Evolutionary conservation across 257 asterid species (phyloP).

Genomic region (Nicotiana tabacum): DNA sequence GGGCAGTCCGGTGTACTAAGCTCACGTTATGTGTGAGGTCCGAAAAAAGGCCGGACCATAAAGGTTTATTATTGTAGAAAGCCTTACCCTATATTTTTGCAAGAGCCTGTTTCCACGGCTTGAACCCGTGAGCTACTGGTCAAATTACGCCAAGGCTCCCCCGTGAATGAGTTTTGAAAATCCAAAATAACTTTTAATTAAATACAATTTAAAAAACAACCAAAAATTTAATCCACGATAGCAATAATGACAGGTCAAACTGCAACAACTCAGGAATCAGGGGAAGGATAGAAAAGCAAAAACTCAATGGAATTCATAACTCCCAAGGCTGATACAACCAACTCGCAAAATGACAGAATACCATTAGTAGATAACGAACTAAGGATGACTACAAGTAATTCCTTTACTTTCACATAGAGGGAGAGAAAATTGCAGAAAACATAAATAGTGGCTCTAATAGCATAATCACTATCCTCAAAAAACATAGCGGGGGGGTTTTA

Average conservation of each 20-base stretch:
- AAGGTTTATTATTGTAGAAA: too few species aligned
- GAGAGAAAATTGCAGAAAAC: neutral
- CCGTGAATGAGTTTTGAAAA: neutral
- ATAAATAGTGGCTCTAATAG: neutral
- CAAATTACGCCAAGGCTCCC: too few species aligned
- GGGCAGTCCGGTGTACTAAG: too few species aligned
- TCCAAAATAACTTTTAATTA: too few species aligned
- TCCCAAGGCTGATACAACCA: too few species aligned
- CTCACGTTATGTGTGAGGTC: too few species aligned
- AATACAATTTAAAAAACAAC: neutral
- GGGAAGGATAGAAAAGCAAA: neutral
- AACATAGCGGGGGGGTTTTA: neutral
- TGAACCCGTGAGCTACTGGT: too few species aligned
- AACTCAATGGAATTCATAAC: neutral
- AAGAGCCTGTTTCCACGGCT: too few species aligned
- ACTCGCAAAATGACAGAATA: neutral
- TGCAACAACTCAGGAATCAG: too few species aligned
- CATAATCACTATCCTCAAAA: neutral
- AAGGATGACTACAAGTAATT: neutral
- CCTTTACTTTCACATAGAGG: neutral
- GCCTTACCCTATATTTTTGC: too few species aligned
- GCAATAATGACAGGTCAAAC: neutral
- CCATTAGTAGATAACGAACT: neutral
- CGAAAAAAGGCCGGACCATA: too few species aligned
- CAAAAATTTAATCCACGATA: neutral